These are phyloP conservation scores for Trametes cinnabarina DNA, from an alignment of 768 basidiomycete genomes.

Conservation along the genomic window DNA sequence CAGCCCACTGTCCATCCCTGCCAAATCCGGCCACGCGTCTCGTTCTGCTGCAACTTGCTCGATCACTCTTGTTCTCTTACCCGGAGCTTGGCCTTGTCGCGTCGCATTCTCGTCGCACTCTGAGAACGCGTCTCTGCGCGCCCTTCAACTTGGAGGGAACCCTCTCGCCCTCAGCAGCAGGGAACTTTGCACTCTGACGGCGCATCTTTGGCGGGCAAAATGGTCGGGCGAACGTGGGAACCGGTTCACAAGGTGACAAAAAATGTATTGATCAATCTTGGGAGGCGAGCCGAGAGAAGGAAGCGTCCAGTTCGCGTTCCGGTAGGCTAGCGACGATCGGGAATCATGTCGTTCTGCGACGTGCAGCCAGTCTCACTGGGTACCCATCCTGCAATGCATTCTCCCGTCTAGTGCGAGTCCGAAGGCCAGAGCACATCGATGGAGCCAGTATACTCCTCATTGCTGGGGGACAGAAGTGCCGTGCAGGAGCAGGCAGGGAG, in stretches of 20 bases:
- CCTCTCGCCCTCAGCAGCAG: neutral
- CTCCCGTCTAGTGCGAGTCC: neutral
- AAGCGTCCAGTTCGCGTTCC: constrained; percentile 21
- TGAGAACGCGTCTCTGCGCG: neutral
- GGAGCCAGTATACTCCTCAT: too few species aligned
- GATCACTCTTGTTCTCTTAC: constrained; percentile 17
- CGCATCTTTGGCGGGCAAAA: constrained; percentile 6
- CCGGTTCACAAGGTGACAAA: constrained; percentile 25
- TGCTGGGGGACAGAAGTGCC: too few species aligned
- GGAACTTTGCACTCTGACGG: neutral
- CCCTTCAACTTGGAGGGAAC: neutral
- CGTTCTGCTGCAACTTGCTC: constrained; percentile 18
- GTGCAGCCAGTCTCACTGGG: constrained; percentile 16
- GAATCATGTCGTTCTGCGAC: constrained; percentile 23
- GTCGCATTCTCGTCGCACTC: neutral
- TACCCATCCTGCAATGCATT: constrained; percentile 1
- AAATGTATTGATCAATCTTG: constrained; percentile 19
- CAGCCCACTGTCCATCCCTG: constrained; percentile 21
- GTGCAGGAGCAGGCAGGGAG: neutral
- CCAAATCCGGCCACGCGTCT: constrained; percentile 19
- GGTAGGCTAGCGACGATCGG: constrained; percentile 23
- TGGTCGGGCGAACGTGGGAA: constrained; percentile 19
- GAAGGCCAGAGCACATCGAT: neutral
- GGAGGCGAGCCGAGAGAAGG: constrained; percentile 19
- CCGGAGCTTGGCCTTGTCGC: constrained; percentile 7